A percentile compares a stretch with the other conserved stretches of the same genome.
Evolutionary conservation across 78 protist genomes (phyloP).

Genomic region (Dictyostelium intermedium): DNA sequence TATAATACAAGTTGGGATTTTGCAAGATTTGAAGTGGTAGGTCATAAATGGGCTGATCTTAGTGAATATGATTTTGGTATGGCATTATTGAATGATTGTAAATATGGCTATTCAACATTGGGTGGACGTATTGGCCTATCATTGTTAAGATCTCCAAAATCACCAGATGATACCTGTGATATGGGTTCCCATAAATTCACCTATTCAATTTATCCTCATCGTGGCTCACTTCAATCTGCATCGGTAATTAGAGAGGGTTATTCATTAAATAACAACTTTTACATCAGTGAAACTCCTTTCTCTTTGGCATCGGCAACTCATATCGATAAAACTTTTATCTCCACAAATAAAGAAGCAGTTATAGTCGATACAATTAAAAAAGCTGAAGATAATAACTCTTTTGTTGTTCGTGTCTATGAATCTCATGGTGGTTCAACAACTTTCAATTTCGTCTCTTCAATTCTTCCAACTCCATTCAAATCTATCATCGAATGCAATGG

Average conservation of each 20-base stretch:
- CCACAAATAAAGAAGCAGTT: constrained; percentile 23
- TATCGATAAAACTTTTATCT: constrained; percentile 7
- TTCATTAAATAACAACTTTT: constrained; percentile 16
- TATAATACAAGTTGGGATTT: constrained; percentile 90
- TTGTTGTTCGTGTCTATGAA: constrained; percentile 77
- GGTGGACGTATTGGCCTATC: constrained; percentile 70
- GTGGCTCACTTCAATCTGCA: constrained; percentile 54
- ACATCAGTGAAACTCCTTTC: not conserved
- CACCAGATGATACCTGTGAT: constrained; percentile 88
- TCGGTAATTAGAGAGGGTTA: constrained; percentile 53
- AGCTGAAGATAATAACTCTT: constrained; percentile 63
- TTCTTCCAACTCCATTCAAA: not conserved
- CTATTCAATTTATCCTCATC: constrained; percentile 86
- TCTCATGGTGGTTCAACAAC: constrained; percentile 52
- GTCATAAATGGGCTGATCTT: constrained; percentile 86
- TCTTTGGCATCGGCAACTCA: not conserved
- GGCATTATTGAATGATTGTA: constrained; percentile 91
- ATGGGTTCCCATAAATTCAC: constrained; percentile 86
- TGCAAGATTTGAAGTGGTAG: constrained; percentile 89
- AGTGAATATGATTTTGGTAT: constrained; percentile 87
- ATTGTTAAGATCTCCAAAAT: constrained; percentile 87
- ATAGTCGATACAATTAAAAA: constrained; percentile 70
- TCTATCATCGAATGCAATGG: constrained; percentile 35
- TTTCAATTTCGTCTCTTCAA: not conserved
- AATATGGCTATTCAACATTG: constrained; percentile 85